Percentiles rank a stretch among this genome's conserved stretches.
These are phyloP conservation scores for Fusarium concolor DNA, from an alignment of 2,329 filamentous ascomycete genomes.

Conservation along the genomic window DNA sequence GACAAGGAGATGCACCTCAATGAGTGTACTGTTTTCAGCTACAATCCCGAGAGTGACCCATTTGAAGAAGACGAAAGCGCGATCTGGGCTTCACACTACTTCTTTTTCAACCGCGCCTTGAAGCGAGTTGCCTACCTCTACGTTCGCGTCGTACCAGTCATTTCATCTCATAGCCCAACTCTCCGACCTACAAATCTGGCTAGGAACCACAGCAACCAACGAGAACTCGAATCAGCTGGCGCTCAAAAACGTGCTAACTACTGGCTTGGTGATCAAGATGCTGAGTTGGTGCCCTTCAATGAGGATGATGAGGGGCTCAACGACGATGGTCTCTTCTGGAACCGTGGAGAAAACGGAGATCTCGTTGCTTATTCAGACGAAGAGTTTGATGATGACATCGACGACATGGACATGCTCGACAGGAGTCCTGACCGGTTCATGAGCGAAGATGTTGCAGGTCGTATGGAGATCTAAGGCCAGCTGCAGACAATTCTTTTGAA, in stretches of 20 bases:
- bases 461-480: constrained; percentile 68
- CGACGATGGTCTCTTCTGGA: constrained; percentile 66
- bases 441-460: constrained; percentile 71
- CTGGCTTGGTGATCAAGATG: constrained; percentile 81
- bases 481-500: background rate
- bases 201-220: constrained; percentile 43
- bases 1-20: constrained; percentile 95
- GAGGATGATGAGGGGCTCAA: constrained; percentile 60
- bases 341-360: constrained; percentile 68
- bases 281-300: constrained; percentile 59
- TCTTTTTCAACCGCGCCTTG: constrained; percentile 93
- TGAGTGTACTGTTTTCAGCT: constrained; percentile 90
- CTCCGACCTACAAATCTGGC: constrained; percentile 51
- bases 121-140: constrained; percentile 97
- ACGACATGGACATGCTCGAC: constrained; percentile 55
- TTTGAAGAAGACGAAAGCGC: constrained; percentile 93
- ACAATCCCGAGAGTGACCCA: constrained; percentile 88
- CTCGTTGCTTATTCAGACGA: constrained; percentile 65
- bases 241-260: constrained; percentile 81
- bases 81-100: constrained; percentile 96
- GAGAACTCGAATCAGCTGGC: constrained; percentile 51
- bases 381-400: constrained; percentile 62
- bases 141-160: constrained; percentile 85
- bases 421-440: constrained; percentile 63
- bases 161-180: constrained; percentile 71